Evolutionary conservation across 371 early-diverging fungal genomes (phyloP).

Genomic region (Rhizopus arrhizus): DNA sequence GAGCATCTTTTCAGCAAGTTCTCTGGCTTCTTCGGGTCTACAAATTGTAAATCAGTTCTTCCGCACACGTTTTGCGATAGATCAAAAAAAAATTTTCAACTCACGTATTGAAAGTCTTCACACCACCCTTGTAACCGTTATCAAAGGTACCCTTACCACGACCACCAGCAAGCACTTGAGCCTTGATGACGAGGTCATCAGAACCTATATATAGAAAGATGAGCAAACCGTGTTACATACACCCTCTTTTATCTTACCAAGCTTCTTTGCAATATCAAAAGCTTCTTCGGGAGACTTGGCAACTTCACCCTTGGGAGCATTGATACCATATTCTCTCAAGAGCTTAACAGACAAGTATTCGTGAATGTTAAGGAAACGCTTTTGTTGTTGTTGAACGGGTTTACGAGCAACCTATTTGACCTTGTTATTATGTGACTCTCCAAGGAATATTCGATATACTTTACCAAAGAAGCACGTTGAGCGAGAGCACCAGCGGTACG

Average conservation of each 20-base stretch:
- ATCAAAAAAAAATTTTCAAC: slow-evolving; percentile 29
- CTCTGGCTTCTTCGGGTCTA: slow-evolving; percentile 87
- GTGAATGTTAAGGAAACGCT: slow-evolving; percentile 94
- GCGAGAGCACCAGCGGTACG: slow-evolving; percentile 56
- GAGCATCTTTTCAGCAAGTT: slow-evolving; percentile 93
- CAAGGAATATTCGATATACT: neutral
- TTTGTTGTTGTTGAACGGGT: slow-evolving; percentile 64
- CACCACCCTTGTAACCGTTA: slow-evolving; percentile 95
- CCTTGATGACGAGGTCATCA: slow-evolving; percentile 95
- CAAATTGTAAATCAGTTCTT: neutral
- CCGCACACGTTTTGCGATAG: no score
- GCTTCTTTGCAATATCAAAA: slow-evolving; percentile 77
- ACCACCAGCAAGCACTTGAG: slow-evolving; percentile 98
- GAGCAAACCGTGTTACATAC: neutral
- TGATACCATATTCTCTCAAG: slow-evolving; percentile 89
- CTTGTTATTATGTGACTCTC: no score
- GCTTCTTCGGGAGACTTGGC: slow-evolving; percentile 91
- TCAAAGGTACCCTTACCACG: slow-evolving; percentile 98
- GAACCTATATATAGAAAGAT: slow-evolving; percentile 49
- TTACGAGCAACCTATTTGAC: slow-evolving; percentile 50
- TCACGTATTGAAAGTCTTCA: slow-evolving; percentile 90
- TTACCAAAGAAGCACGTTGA: slow-evolving; percentile 57
- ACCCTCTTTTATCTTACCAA: slow-evolving; percentile 57
- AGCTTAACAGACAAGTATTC: slow-evolving; percentile 95
- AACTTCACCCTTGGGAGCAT: slow-evolving; percentile 87